Percentiles rank a stretch among this genome's conserved stretches.
Conservation (phyloP, 805 yeast genomes). For the Candida palmyrensis region DNA sequence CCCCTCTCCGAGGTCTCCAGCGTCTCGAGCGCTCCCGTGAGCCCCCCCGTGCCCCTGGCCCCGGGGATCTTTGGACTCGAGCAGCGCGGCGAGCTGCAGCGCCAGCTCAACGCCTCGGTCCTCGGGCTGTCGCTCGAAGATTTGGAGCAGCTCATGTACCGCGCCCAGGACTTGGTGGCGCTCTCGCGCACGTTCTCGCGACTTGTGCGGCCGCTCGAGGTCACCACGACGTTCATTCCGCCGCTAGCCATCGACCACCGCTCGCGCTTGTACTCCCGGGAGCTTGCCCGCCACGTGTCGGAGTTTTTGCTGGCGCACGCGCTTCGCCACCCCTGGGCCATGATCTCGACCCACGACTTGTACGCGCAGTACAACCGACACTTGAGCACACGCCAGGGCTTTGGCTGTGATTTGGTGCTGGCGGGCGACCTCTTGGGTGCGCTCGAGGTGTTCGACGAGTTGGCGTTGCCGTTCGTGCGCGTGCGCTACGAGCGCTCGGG, state of each 20-base stretch:
- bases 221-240: conserved; percentile 13
- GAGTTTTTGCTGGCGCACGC: conserved; percentile 50
- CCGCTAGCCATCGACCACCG: conserved; percentile 31
- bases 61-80: conserved; percentile 71
- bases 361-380: conserved; percentile 38
- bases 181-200: conserved; percentile 44
- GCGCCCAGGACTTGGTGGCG: conserved; percentile 66
- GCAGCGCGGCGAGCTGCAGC: conserved; percentile 46
- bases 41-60: too few species aligned
- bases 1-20: too few species aligned
- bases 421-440: conserved; percentile 66
- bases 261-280: conserved; percentile 47
- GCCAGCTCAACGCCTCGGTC: conserved; percentile 55
- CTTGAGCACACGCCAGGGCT: conserved; percentile 31
- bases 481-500: conserved; percentile 29
- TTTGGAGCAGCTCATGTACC: conserved; percentile 67
- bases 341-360: conserved; percentile 37
- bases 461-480: conserved; percentile 54
- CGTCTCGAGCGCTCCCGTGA: too few species aligned
- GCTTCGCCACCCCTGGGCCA: conserved; percentile 27
- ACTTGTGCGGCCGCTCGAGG: conserved; percentile 9
- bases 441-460: conserved; percentile 46
- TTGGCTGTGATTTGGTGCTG: conserved; percentile 60
- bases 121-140: conserved; percentile 70
- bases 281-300: conserved; percentile 72